phyloP scores from a whole-genome alignment of 306 rosid species.

The Fragaria vesca region DNA sequence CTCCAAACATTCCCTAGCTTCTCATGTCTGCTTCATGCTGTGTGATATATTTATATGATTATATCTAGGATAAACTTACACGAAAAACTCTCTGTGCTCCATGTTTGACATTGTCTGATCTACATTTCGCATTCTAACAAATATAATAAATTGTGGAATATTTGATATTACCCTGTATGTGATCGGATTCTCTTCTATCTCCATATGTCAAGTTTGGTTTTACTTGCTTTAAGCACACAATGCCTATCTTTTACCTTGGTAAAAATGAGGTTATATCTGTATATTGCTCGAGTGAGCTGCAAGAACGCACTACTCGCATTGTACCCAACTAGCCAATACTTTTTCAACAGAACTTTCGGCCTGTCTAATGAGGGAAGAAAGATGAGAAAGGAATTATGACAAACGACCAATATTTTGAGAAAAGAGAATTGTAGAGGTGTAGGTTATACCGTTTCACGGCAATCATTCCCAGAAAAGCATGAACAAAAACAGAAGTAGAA shows the following conservation, averaged over 20 bases:
- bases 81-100: background rate
- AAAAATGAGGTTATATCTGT: background rate
- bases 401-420: too few species aligned
- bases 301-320: background rate
- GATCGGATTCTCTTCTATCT: background rate
- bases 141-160: background rate
- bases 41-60: background rate
- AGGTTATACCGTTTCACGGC: too few species aligned
- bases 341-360: background rate
- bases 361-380: background rate
- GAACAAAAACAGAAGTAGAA: too few species aligned
- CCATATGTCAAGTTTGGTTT: background rate
- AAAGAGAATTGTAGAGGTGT: too few species aligned
- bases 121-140: background rate
- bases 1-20: slow-evolving; percentile 34
- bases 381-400: background rate
- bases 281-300: background rate
- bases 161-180: background rate
- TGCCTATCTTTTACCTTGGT: background rate
- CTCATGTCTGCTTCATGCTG: slow-evolving; percentile 35
- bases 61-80: background rate
- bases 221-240: background rate
- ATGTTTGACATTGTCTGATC: background rate
- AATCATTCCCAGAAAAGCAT: too few species aligned
- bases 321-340: background rate